A percentile compares a stretch with the other conserved stretches of the same genome.
These are phyloP conservation scores for Eimeria maxima DNA, from an alignment of 169 alveolate species.

Conservation along the genomic window DNA sequence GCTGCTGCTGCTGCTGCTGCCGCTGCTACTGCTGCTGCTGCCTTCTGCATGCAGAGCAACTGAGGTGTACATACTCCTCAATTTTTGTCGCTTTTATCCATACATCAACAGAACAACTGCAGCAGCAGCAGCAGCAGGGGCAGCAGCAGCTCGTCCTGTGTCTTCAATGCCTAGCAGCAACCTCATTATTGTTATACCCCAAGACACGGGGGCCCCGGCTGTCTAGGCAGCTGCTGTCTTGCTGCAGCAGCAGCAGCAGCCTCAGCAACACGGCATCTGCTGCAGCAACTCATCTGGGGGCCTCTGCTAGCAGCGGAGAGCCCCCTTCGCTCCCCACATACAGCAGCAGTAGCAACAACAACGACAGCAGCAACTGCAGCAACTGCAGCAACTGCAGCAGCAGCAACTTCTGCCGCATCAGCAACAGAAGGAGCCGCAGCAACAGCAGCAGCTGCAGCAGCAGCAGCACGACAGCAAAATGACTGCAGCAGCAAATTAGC, in stretches of 20 bases:
- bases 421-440: neutral
- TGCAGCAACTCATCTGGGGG: too few species aligned
- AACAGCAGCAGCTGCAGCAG: slow-evolving; percentile 6
- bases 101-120: neutral
- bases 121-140: neutral
- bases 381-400: slow-evolving; percentile 6
- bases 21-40: neutral
- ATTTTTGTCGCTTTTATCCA: too few species aligned
- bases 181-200: too few species aligned
- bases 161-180: too few species aligned
- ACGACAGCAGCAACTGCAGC: neutral
- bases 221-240: too few species aligned
- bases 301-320: too few species aligned
- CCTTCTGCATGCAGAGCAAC: neutral
- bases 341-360: neutral
- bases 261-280: too few species aligned
- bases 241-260: too few species aligned
- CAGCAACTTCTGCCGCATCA: neutral
- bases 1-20: slow-evolving; percentile 25
- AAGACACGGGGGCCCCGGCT: too few species aligned
- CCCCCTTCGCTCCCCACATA: too few species aligned
- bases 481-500: neutral
- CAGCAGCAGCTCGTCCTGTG: neutral
- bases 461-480: slow-evolving; percentile 6
- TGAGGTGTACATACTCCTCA: neutral